Percentiles rank a stretch among this genome's conserved stretches.
Conservation (phyloP, 768 basidiomycete genomes). For the Tylopilus felleus region DNA sequence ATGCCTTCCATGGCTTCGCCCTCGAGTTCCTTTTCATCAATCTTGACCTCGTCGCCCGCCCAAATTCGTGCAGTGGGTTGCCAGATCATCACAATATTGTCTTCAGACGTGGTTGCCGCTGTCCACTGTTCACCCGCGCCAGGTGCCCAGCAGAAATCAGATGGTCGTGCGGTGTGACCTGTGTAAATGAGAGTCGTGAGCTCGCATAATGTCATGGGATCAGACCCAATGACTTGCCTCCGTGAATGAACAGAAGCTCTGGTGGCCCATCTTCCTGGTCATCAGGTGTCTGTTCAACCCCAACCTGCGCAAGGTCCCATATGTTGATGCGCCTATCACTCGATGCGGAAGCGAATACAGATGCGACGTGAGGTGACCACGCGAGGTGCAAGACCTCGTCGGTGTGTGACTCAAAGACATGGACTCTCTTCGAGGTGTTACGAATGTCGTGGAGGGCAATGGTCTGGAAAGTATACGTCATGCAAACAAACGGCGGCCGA, state of each 20-base stretch:
- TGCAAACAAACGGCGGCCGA: background rate
- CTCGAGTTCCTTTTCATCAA: constrained; percentile 85
- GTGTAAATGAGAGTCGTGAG: constrained; percentile 2
- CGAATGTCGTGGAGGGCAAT: constrained; percentile 86
- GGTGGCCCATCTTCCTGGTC: constrained; percentile 99
- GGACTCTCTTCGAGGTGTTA: constrained; percentile 66
- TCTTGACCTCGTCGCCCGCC: constrained; percentile 83
- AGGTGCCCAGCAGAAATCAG: constrained; percentile 96
- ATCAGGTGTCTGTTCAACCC: constrained; percentile 94
- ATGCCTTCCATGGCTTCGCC: constrained; percentile 74
- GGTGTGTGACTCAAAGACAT: constrained; percentile 88
- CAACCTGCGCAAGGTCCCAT: constrained; percentile 92
- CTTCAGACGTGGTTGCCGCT: constrained; percentile 84
- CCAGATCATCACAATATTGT: constrained; percentile 98
- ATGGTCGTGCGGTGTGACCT: constrained; percentile 87
- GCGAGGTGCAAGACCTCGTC: constrained; percentile 92
- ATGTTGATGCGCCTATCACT: constrained; percentile 91
- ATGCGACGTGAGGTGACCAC: constrained; percentile 93
- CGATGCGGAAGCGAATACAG: constrained; percentile 92
- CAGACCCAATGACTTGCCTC: constrained; percentile 51
- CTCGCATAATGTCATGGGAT: background rate
- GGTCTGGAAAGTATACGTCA: constrained; percentile 49
- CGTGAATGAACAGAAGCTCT: constrained; percentile 93
- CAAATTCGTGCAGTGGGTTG: constrained; percentile 93
- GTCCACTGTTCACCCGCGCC: constrained; percentile 81